phyloP scores from a whole-genome alignment of 179 eudicot genomes.

The Vitellaria paradoxa region DNA sequence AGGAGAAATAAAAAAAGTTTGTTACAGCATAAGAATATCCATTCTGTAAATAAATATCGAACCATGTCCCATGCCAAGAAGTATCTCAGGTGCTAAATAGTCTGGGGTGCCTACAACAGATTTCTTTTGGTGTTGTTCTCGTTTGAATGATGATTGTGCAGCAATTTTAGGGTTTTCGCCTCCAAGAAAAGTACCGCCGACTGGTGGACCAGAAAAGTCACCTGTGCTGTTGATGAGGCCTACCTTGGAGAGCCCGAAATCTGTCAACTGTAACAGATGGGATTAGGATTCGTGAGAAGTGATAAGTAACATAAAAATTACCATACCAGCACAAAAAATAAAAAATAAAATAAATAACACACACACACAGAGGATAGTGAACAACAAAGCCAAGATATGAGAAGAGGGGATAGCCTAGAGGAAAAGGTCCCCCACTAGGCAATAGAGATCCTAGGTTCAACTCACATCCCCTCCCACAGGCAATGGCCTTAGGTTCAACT shows the following conservation, averaged over 20 bases:
- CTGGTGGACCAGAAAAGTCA: constrained; percentile 83
- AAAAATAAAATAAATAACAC: neutral
- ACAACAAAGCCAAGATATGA: too few species aligned
- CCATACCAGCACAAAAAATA: neutral
- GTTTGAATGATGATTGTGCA: constrained; percentile 40
- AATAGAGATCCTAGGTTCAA: too few species aligned
- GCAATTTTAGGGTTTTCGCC: constrained; percentile 51
- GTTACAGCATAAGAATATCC: neutral
- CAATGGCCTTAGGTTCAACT: too few species aligned
- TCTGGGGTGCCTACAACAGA: constrained; percentile 98
- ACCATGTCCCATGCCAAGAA: constrained; percentile 99
- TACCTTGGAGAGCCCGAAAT: constrained; percentile 98
- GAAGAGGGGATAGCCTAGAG: too few species aligned
- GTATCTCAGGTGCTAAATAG: constrained; percentile 99
- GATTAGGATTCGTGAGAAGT: constrained; percentile 42
- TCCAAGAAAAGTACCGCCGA: constrained; percentile 41
- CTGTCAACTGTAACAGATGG: constrained; percentile 83
- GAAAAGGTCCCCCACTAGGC: too few species aligned
- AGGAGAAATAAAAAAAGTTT: neutral
- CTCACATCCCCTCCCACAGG: too few species aligned
- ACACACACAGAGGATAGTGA: too few species aligned
- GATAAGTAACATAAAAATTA: constrained; percentile 1
- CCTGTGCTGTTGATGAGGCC: constrained; percentile 97
- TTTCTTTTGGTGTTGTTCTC: constrained; percentile 67
- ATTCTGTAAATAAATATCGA: constrained; percentile 15